Base-by-base conservation (phyloP, 805 yeast species). In the Zygosaccharomyces lentus region DNA sequence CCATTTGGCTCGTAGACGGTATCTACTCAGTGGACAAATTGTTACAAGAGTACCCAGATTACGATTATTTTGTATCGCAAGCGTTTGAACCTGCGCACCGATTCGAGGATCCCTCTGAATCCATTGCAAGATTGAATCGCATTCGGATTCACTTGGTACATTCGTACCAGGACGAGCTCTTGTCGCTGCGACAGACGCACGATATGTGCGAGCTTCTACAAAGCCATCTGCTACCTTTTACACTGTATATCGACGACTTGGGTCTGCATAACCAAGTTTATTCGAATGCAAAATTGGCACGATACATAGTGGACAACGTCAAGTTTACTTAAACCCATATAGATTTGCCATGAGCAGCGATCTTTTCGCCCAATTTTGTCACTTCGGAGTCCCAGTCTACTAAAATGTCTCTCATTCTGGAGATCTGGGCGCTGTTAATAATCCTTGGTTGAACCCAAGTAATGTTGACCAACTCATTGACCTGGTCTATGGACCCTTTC, bases 371-470 rank as follows among this genome's bases (percentile, higher is more conserved):
- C 55, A 93, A 74, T 27, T 73, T 72, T 31, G 75, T 74, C 21
- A 91, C 97, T 56, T 82, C 82, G 45, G 66, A 64, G 56, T 85
- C 83, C 99, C 99, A 93, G 42, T 73, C 74, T 23, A 73, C 73
- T 61, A 93, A 76, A 57, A 86, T 84, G 43, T 75, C 73, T 53
- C 81, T 80, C 85, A 93, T 87, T 36, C 75, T 74, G 47, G 74
- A 77, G 48, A 91, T 84, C 72, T 93, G 99, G 36, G 78, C 78
- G 52, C 73, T 74, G 59, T 87, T 87, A 76, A 93, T 83, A 45
- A 89, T 87, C 59, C 98, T 77, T 48, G 99, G 98, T 73, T 93
- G 98, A 51, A 91, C 83, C 99, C 99, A 93, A 23, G 85, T 81
- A 39, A 93, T 81, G 27, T 84, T 81, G 46, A 93, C 85, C 10